These are phyloP conservation scores for Stemphylium vesicarium DNA, from an alignment of 2,329 filamentous ascomycete species.

Conservation along the genomic window DNA sequence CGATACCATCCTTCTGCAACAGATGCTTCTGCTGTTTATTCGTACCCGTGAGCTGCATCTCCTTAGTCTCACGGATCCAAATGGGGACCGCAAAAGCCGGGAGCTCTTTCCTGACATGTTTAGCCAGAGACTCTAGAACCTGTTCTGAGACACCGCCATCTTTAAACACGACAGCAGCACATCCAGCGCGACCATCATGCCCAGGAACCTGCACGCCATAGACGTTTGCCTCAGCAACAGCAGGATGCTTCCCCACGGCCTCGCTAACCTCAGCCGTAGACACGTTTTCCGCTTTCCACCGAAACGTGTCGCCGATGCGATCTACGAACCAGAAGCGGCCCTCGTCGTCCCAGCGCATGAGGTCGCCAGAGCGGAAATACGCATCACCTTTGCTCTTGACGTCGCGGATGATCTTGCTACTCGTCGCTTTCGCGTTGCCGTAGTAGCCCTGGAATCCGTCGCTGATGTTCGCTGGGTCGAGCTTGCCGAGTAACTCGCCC, in stretches of 20 bases:
- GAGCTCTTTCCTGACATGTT: conserved; percentile 47
- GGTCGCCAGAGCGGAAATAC: conserved; percentile 48
- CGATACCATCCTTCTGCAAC: conserved; percentile 52
- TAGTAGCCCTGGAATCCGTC: conserved; percentile 69
- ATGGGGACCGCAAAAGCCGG: conserved; percentile 55
- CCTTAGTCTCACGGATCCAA: conserved; percentile 50
- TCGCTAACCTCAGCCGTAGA: conserved; percentile 54
- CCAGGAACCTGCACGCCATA: conserved; percentile 54
- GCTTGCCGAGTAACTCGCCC: conserved; percentile 69
- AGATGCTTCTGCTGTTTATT: conserved; percentile 56
- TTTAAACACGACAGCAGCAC: conserved; percentile 50
- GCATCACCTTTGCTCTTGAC: conserved; percentile 46
- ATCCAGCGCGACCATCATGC: conserved; percentile 54
- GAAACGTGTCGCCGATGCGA: conserved; percentile 49
- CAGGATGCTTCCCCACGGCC: conserved; percentile 47
- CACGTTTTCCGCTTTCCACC: conserved; percentile 56
- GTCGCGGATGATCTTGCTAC: conserved; percentile 42
- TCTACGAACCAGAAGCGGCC: conserved; percentile 49
- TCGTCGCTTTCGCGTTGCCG: conserved; percentile 47
- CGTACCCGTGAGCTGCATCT: conserved; percentile 54
- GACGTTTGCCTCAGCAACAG: conserved; percentile 52
- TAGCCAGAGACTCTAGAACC: conserved; percentile 33
- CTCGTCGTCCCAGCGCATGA: conserved; percentile 41
- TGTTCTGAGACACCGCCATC: conserved; percentile 8
- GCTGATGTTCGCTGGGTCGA: conserved; percentile 53